Base-by-base conservation (phyloP, 2,329 filamentous ascomycete genomes). In the Fonsecaea erecta region DNA sequence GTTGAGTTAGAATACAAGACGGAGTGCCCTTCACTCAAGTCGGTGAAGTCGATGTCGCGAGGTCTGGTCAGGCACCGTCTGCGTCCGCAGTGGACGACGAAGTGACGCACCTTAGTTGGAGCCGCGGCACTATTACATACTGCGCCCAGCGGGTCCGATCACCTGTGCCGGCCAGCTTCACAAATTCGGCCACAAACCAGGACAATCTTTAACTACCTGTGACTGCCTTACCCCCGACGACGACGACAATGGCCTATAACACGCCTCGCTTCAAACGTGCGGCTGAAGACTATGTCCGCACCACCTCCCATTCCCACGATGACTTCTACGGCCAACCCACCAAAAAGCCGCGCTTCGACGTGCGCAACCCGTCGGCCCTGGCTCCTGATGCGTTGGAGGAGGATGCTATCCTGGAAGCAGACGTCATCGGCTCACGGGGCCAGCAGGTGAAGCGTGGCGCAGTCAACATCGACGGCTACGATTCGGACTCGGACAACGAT, bases 381-480 rank as follows among this genome's bases (percentile, higher is more conserved):
- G 94, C 92, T 1, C 88, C 93, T 1, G 92, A 96, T 75, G 90
- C 88, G 1, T 85, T 86, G 1, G 88, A 91, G 52, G 90, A 90
- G 69, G 87, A 93, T 72, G 86, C 87, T 0, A 85, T 94, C 30
- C 85, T 99, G 8, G 92, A 96, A 57, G 92, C 93, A 24, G 95
- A 98, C 75, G 93, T 97, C 43, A 97, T 98, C 70, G 93, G 93
- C 16, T 85, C 85, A 59, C 84, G 87, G 18, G 86, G 86, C 1
- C 85, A 86, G 34, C 85, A 88, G 46, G 91, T 92, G 0, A 97
- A 97, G 77, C 91, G 95, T 68, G 94, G 94, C 71, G 95, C 94
- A 0, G 91, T 99, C 62, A 97, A 98, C 74, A 88, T 99, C 46
- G 95, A 98, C 74, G 95, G 95, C 57, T 99, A 98, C 79, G 94